These are phyloP conservation scores for Pythium myriotylum DNA, from an alignment of 352 stramenopile genomes.

Conservation along the genomic window DNA sequence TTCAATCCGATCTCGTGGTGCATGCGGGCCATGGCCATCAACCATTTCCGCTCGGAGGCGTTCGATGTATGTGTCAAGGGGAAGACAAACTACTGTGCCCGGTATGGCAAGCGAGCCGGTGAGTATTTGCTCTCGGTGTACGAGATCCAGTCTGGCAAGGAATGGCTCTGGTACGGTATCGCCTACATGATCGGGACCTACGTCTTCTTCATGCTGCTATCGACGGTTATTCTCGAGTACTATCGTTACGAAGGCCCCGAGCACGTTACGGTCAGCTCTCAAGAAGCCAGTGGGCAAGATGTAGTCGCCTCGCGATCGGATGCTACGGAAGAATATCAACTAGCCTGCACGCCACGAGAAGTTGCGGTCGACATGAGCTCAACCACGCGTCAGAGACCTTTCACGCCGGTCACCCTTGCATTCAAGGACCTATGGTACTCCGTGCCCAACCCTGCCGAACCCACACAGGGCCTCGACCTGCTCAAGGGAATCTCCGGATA, in stretches of 20 bases:
- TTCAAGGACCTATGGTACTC: conserved; percentile 49
- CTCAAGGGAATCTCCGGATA: conserved; percentile 55
- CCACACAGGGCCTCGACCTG: conserved; percentile 41
- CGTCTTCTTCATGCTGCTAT: conserved; percentile 30
- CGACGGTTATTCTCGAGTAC: conserved; percentile 34
- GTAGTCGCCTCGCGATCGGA: neutral
- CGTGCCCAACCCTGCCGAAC: conserved; percentile 24
- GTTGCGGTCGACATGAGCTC: neutral
- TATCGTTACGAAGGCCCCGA: conserved; percentile 30
- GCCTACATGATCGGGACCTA: conserved; percentile 27
- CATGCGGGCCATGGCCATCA: conserved; percentile 28
- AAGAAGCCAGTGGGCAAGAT: neutral
- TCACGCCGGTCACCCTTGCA: conserved; percentile 34
- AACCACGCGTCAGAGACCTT: neutral
- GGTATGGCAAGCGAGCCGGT: conserved; percentile 21
- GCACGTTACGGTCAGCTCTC: neutral
- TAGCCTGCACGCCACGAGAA: neutral
- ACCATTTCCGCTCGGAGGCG: conserved; percentile 28
- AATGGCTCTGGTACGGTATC: conserved; percentile 30
- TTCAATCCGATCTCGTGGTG: conserved; percentile 36
- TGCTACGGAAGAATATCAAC: neutral
- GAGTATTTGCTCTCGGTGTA: conserved; percentile 30
- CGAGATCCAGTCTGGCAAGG: conserved; percentile 19
- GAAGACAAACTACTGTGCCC: conserved; percentile 27
- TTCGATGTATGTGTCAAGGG: conserved; percentile 26